Evolutionary conservation across 805 yeast genomes (phyloP).

Genomic region (Metschnikowia chrysomelidarum): DNA sequence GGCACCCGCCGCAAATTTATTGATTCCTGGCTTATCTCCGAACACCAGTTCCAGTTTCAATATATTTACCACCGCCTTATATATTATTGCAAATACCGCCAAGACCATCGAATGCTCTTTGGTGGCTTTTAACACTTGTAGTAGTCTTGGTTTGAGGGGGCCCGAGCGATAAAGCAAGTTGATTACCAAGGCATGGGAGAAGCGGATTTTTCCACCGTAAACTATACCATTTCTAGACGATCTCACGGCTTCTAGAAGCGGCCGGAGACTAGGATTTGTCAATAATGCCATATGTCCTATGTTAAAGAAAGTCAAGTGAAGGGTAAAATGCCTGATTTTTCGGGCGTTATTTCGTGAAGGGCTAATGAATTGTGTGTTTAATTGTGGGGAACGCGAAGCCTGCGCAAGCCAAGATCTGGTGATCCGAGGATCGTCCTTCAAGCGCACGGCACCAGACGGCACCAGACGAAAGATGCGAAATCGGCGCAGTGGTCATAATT

Average conservation of each 20-base stretch:
- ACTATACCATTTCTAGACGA: slow-evolving; percentile 49
- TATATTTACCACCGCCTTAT: slow-evolving; percentile 39
- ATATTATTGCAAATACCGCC: slow-evolving; percentile 55
- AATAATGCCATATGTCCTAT: slow-evolving; percentile 18
- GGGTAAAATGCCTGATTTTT: background rate
- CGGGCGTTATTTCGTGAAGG: no score
- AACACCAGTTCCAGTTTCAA: slow-evolving; percentile 32
- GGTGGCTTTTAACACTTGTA: slow-evolving; percentile 50
- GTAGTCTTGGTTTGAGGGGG: slow-evolving; percentile 43
- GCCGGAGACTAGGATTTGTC: slow-evolving; percentile 24
- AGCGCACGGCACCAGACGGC: no score
- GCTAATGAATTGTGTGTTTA: no score
- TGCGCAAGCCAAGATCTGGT: no score
- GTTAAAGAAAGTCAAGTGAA: background rate
- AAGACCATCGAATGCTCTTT: slow-evolving; percentile 53
- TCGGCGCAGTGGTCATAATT: no score
- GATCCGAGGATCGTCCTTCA: no score
- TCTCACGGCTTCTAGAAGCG: slow-evolving; percentile 34
- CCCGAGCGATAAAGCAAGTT: slow-evolving; percentile 55
- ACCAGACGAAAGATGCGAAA: no score
- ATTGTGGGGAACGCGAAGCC: no score
- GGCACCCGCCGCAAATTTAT: slow-evolving; percentile 40
- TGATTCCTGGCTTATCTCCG: slow-evolving; percentile 30
- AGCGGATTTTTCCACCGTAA: slow-evolving; percentile 61
- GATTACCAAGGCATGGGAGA: slow-evolving; percentile 64